Evolutionary conservation across 176 grass and related monocot genomes (phyloP), one percentile per base, ranked within the genome.

Genomic region (Stipa capillata): DNA sequence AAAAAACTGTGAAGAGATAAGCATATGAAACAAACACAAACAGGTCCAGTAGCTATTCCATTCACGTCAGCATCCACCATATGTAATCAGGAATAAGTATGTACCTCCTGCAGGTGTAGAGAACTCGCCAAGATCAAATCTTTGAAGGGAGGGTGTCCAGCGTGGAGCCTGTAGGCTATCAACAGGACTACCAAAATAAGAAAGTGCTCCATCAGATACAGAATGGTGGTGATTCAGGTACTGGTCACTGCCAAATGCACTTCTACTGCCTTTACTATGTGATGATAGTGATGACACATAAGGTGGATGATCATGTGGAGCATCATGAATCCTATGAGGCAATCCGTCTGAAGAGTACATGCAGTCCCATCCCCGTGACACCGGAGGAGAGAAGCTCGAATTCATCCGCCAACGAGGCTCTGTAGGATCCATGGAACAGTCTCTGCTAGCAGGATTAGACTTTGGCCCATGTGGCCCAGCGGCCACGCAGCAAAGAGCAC

Each of bases 401-500:
- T 98, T 98, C 59, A 90, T 79, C 68, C 78, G 83, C 96, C 96
- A 98, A 36, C 58, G 90, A 81, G 96, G 96, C 57, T 94, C 87
- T 24, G 73, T 88, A 66, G 89, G 92, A 85, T 98, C 96, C 90
- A 98, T 89, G 65, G 95, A 98, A 87, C 63, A 83, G 59, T 88
- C 85, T 92, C 79, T 84, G 84, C 85, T 90, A 44, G 85, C 77
- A 69, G 47, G 69, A 78, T 66, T 91, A 54, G 96, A 91, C 73
- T 91, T 99, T 9, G 88, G 79, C 85, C 92, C 96, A 95, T 99
- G 96, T 95, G 96, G 96, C 96, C 96, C 74, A 18, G 88, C 84
- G 85, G 96, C 92, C 92, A 94, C 87, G 41, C 96, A 99, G 85
- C 96, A 99, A 87, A 95, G 88, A 77, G 92, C 90, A 78, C 96